Conservation (phyloP, 139 green algal species). For the Pleodorina starrii region DNA sequence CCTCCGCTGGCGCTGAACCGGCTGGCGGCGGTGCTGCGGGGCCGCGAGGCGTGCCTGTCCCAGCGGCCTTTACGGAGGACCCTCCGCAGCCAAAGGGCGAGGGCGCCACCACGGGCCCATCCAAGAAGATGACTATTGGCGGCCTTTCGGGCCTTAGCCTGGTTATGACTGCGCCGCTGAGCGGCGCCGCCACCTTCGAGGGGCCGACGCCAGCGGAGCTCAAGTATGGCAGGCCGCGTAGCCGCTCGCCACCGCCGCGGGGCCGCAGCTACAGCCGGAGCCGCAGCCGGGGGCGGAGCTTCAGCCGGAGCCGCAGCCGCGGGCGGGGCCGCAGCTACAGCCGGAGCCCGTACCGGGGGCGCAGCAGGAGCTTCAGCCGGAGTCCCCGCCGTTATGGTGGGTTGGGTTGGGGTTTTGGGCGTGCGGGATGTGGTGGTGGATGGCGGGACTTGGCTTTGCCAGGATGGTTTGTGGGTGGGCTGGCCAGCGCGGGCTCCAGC, state of each 20-base stretch:
- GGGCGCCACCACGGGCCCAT: neutral
- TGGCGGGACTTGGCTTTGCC: too few relatives aligned
- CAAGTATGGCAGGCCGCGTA: constrained; percentile 33
- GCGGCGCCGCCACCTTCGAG: neutral
- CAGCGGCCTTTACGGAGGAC: constrained; percentile 35
- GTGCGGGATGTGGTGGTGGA: too few relatives aligned
- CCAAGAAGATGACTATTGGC: constrained; percentile 23
- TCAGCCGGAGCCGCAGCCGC: constrained; percentile 37
- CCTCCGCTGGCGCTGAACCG: neutral
- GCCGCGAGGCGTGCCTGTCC: neutral
- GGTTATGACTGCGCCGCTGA: constrained; percentile 4
- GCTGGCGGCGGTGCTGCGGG: neutral
- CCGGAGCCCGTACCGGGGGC: constrained; percentile 6
- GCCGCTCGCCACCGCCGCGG: neutral
- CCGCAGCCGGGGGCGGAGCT: constrained; percentile 5
- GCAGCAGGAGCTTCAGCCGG: constrained; percentile 44
- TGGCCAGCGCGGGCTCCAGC: too few relatives aligned
- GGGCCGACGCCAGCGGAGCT: constrained; percentile 45
- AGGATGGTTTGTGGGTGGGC: too few relatives aligned
- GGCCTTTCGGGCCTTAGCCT: constrained; percentile 20
- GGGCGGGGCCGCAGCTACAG: constrained; percentile 31
- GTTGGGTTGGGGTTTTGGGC: neutral
- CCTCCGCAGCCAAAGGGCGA: constrained; percentile 15
- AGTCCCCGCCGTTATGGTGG: constrained; percentile 23
- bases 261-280: constrained; percentile 18